Evolutionary conservation across 108 stramenopile genomes (phyloP).

Genomic region (Nitzschia putrida): DNA sequence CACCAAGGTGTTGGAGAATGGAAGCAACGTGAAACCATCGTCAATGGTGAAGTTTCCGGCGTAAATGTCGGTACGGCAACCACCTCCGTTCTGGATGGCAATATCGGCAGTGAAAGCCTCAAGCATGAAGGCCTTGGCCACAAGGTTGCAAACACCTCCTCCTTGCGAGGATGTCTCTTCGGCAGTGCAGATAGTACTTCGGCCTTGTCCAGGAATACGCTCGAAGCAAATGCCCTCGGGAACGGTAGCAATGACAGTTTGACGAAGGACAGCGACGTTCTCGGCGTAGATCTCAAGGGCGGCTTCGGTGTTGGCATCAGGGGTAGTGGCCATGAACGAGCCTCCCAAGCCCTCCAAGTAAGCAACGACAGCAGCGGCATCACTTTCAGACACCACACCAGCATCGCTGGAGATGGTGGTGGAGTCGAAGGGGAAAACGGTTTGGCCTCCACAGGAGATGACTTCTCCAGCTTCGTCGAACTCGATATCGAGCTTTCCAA

Average conservation of each 20-base stretch:
- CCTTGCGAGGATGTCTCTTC: conserved; percentile 29
- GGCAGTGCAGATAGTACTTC: conserved; percentile 7
- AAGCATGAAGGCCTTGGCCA: conserved; percentile 47
- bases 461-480: conserved; percentile 52
- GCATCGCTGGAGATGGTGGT: not conserved
- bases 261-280: not conserved
- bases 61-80: conserved; percentile 43
- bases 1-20: conserved; percentile 56
- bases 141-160: conserved; percentile 50
- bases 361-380: conserved; percentile 16
- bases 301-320: not conserved
- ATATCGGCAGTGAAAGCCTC: conserved; percentile 41
- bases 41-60: conserved; percentile 36
- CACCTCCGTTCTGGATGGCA: no score
- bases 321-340: conserved; percentile 6
- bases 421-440: conserved; percentile 31
- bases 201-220: no score
- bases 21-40: conserved; percentile 44
- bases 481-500: conserved; percentile 36
- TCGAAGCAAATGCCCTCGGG: no score
- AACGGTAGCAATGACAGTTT: conserved; percentile 5
- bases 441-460: conserved; percentile 33
- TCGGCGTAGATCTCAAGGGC: not conserved
- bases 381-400: conserved; percentile 19
- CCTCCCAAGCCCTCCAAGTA: conserved; percentile 16